Conservation (phyloP, 2,329 filamentous ascomycete species). For the Ceratocystiopsis minuta region DNA sequence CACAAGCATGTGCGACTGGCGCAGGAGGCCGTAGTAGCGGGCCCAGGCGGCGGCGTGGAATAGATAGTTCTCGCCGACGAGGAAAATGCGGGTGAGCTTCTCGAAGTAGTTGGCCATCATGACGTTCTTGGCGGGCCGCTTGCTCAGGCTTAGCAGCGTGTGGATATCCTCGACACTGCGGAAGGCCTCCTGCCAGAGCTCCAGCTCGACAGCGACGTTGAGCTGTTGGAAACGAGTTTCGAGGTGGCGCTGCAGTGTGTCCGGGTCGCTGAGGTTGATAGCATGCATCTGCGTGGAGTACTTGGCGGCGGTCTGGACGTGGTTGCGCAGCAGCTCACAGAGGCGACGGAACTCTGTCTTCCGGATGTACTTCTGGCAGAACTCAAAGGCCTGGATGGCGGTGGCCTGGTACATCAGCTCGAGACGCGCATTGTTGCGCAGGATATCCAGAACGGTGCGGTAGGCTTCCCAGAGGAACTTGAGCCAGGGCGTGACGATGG, state of each 20-base stretch:
- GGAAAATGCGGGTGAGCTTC: conserved; percentile 95
- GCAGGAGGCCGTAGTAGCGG: conserved; percentile 89
- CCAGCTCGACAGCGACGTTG: conserved; percentile 92
- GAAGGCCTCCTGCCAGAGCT: conserved; percentile 99
- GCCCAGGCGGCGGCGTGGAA: conserved; percentile 98
- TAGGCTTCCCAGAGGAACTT: conserved; percentile 99
- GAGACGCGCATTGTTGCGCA: conserved; percentile 95
- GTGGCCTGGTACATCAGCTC: conserved; percentile 98
- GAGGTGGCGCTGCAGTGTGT: conserved; percentile 90
- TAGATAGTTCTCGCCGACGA: conserved; percentile 97
- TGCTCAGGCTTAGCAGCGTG: conserved; percentile 91
- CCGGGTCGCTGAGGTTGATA: conserved; percentile 94
- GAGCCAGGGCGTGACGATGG: conserved; percentile 96
- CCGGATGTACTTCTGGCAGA: conserved; percentile 92
- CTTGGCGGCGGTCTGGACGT: conserved; percentile 97
- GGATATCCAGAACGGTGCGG: conserved; percentile 91
- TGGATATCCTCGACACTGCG: conserved; percentile 98
- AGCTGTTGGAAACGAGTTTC: conserved; percentile 98
- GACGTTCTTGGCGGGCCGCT: conserved; percentile 92
- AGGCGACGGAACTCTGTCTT: conserved; percentile 99
- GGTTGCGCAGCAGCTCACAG: conserved; percentile 93
- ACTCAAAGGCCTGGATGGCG: conserved; percentile 94
- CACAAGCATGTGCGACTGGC: conserved; percentile 70
- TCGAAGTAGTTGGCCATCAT: conserved; percentile 99
- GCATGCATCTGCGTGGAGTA: conserved; percentile 98